A percentile compares a stretch with the other conserved stretches of the same genome.
These are phyloP conservation scores for Pyracantha coccinea DNA, from an alignment of 331 rosid species.

Conservation along the genomic window DNA sequence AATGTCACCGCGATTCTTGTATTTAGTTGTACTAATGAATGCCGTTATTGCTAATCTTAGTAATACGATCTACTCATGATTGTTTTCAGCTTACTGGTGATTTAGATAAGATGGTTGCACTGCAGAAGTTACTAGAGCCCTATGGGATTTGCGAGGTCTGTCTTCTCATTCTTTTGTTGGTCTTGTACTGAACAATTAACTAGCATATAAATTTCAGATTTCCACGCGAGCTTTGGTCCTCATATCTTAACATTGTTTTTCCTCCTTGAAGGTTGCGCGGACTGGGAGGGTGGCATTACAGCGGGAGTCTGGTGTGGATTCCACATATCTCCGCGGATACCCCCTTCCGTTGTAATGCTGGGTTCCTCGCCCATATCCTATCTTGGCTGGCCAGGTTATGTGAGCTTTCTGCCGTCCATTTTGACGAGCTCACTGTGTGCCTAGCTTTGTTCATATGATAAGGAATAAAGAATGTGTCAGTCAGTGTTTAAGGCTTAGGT, in stretches of 20 bases:
- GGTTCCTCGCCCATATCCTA: not conserved
- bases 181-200: not conserved
- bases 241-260: not conserved
- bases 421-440: not conserved
- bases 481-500: not conserved
- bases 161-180: slow-evolving; percentile 2
- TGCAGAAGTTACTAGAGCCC: slow-evolving; percentile 48
- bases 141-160: slow-evolving; percentile 57
- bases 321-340: slow-evolving; percentile 46
- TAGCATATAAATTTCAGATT: not conserved
- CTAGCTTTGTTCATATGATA: not conserved
- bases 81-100: slow-evolving; percentile 50
- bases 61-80: not conserved
- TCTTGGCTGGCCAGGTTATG: not conserved
- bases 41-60: not conserved
- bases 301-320: slow-evolving; percentile 55
- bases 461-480: not conserved
- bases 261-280: slow-evolving; percentile 41
- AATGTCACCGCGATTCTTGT: not conserved
- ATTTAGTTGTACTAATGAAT: not conserved
- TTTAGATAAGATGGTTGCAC: slow-evolving; percentile 53
- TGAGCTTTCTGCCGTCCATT: not conserved
- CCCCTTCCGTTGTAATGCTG: slow-evolving; percentile 33
- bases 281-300: slow-evolving; percentile 51
- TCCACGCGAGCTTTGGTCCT: not conserved